phyloP scores from a whole-genome alignment of 768 basidiomycete genomes.

The Lactifluus piperatus region DNA sequence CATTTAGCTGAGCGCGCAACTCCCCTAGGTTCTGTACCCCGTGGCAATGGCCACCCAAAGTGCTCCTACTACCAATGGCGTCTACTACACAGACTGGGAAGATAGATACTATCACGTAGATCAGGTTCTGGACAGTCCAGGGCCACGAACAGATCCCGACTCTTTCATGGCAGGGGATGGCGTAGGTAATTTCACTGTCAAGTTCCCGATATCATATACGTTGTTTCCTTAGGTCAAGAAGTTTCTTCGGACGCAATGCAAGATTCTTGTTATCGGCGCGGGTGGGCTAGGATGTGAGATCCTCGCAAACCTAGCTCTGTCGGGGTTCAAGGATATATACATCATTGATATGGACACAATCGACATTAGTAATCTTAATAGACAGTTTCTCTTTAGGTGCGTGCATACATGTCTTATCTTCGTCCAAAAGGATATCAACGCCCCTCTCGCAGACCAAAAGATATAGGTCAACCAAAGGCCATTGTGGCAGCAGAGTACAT shows the following conservation, averaged over 20 bases:
- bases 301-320: slow-evolving; percentile 88
- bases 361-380: slow-evolving; percentile 96
- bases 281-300: slow-evolving; percentile 98
- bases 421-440: neutral
- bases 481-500: slow-evolving; percentile 92
- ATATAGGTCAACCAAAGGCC: slow-evolving; percentile 93
- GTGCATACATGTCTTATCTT: slow-evolving; percentile 13
- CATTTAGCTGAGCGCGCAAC: neutral
- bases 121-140: slow-evolving; percentile 74
- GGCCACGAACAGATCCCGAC: slow-evolving; percentile 77
- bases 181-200: slow-evolving; percentile 35
- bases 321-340: slow-evolving; percentile 97
- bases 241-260: slow-evolving; percentile 75
- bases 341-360: slow-evolving; percentile 99
- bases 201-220: neutral
- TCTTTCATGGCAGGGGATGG: slow-evolving; percentile 74
- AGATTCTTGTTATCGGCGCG: slow-evolving; percentile 96
- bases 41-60: neutral
- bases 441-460: slow-evolving; percentile 50
- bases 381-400: slow-evolving; percentile 96
- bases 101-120: slow-evolving; percentile 76
- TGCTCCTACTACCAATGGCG: slow-evolving; percentile 28
- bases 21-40: neutral
- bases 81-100: slow-evolving; percentile 38
- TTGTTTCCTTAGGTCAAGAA: slow-evolving; percentile 58